These are phyloP conservation scores for Aspergillus quadrilineatus DNA, from an alignment of 2,329 filamentous ascomycete species.

Conservation along the genomic window DNA sequence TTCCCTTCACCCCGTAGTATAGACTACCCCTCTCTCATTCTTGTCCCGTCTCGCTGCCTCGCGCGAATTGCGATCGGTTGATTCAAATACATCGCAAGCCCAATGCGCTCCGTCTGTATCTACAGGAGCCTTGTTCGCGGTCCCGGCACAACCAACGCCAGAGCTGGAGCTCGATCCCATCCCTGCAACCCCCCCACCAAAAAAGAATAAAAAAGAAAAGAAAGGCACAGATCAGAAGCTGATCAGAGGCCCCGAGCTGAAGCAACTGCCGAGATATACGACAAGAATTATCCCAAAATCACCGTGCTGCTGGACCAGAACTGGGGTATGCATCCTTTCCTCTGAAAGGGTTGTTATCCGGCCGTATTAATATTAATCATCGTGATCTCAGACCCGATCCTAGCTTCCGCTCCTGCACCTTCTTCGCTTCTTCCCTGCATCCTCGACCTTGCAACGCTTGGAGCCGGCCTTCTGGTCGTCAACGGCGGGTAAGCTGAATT, in stretches of 20 bases:
- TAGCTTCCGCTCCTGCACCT: slow-evolving; percentile 13
- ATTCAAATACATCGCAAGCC: not conserved
- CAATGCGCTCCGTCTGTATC: slow-evolving; percentile 6
- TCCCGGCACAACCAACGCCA: slow-evolving; percentile 4
- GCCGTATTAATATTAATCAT: not conserved
- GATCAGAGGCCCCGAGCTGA: not conserved
- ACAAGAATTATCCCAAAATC: not conserved
- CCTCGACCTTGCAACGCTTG: not conserved
- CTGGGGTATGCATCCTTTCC: slow-evolving; percentile 13
- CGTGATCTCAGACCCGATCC: slow-evolving; percentile 14
- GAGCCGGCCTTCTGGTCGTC: slow-evolving; percentile 25
- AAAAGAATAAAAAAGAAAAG: slow-evolving; percentile 7
- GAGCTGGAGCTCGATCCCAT: not conserved
- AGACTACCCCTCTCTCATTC: slow-evolving; percentile 2
- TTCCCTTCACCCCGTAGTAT: not conserved
- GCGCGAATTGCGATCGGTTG: slow-evolving; percentile 9
- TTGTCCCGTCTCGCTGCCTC: slow-evolving; percentile 7
- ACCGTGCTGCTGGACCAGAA: not conserved
- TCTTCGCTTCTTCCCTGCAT: slow-evolving; percentile 8
- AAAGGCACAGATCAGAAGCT: not conserved
- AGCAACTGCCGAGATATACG: not conserved
- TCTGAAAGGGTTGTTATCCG: slow-evolving; percentile 5
- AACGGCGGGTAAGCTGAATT: slow-evolving; percentile 37
- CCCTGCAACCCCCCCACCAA: slow-evolving; percentile 1
- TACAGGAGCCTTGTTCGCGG: slow-evolving; percentile 3